Percentiles rank a stretch among this genome's conserved stretches.
These are phyloP conservation scores for Fusarium newnesense DNA, from an alignment of 2,329 filamentous ascomycete genomes.

Conservation along the genomic window DNA sequence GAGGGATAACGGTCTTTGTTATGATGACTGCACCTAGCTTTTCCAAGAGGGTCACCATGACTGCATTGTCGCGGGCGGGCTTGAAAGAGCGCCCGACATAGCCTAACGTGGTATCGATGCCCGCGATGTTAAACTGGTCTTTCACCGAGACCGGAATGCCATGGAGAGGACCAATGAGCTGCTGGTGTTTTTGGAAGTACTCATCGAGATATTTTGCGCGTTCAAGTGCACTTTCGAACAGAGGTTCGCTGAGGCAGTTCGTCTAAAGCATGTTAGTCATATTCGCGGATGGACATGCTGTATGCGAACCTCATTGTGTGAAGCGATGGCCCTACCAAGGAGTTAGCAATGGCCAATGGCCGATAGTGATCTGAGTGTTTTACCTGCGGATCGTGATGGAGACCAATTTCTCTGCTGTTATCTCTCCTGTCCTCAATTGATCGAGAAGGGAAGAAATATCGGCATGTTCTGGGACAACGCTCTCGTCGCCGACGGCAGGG, in stretches of 20 bases:
- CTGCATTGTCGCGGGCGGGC: not conserved
- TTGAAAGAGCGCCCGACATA: not conserved
- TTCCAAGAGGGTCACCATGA: not conserved
- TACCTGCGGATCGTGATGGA: not conserved
- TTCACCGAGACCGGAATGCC: not conserved
- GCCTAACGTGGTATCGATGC: not conserved
- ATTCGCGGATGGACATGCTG: fast-evolving
- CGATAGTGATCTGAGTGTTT: fast-evolving
- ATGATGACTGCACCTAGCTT: not conserved
- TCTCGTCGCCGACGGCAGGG: not conserved
- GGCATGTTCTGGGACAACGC: not conserved
- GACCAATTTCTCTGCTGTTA: not conserved
- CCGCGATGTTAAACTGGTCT: not conserved
- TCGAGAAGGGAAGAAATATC: not conserved
- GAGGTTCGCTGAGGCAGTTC: not conserved
- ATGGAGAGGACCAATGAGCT: not conserved
- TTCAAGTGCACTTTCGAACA: not conserved
- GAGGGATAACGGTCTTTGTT: not conserved
- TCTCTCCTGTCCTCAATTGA: not conserved
- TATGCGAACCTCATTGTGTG: not conserved
- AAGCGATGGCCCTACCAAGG: not conserved
- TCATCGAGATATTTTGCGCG: not conserved
- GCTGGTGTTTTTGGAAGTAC: not conserved
- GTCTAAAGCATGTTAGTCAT: not conserved
- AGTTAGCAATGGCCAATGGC: not conserved